Conservation (phyloP, 2,329 filamentous ascomycete genomes). For the Fusarium dlaminii region DNA sequence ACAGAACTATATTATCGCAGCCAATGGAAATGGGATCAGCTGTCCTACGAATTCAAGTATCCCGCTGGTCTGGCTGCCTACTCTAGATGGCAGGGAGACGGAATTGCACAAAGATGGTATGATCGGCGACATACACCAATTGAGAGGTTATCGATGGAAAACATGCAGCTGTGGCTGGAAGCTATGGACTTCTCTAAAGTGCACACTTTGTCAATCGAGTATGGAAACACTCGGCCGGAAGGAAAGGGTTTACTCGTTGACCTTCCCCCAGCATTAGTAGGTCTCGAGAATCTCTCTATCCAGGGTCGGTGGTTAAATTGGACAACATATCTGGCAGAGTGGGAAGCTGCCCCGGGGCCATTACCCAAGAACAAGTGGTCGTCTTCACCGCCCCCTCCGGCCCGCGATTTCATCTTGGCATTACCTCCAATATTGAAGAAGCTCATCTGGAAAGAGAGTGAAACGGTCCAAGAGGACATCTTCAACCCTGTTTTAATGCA, state of each 20-base stretch:
- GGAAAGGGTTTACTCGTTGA: background rate
- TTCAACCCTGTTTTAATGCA: slow-evolving; percentile 1
- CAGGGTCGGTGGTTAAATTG: slow-evolving; percentile 1
- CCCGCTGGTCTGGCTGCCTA: background rate
- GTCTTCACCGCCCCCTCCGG: background rate
- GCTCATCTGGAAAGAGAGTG: slow-evolving; percentile 2
- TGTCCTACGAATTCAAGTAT: background rate
- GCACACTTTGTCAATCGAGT: background rate
- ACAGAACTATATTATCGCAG: background rate
- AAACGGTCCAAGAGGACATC: background rate
- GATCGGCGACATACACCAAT: background rate
- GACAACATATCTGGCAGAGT: background rate
- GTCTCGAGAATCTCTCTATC: background rate
- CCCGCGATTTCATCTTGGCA: slow-evolving; percentile 3
- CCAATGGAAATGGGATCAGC: background rate
- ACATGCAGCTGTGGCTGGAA: slow-evolving; percentile 22
- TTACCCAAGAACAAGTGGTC: background rate
- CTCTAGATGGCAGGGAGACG: background rate
- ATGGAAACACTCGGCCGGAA: background rate
- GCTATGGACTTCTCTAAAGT: slow-evolving; percentile 30
- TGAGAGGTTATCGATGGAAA: slow-evolving; percentile 4
- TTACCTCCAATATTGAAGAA: background rate
- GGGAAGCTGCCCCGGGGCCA: background rate
- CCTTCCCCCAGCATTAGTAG: background rate
- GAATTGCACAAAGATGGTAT: background rate